These are phyloP conservation scores for Mollisia scopiformis DNA, from an alignment of 2,329 filamentous ascomycete species.

Conservation along the genomic window DNA sequence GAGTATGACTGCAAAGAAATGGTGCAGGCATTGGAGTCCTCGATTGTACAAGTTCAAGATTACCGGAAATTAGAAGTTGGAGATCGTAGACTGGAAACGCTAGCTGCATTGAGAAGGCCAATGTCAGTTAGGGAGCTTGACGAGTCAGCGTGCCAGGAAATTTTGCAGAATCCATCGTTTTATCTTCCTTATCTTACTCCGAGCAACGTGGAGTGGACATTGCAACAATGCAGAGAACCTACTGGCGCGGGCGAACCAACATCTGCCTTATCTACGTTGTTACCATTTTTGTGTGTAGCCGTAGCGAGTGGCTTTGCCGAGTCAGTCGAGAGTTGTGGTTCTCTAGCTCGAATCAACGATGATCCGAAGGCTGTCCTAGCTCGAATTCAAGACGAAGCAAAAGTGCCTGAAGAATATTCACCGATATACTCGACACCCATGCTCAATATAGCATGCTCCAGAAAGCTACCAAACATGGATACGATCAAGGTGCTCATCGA, in stretches of 20 bases:
- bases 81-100: no score
- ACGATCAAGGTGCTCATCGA: constrained; percentile 40
- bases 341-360: constrained; percentile 1
- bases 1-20: constrained; percentile 8
- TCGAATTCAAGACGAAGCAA: not conserved
- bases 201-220: constrained; percentile 8
- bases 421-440: constrained; percentile 2
- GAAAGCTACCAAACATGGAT: constrained; percentile 39
- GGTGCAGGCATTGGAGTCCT: constrained; percentile 8
- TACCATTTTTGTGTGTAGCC: no score
- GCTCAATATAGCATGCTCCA: constrained; percentile 33
- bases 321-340: not conserved
- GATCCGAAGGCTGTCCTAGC: constrained; percentile 1
- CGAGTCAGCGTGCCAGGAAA: no score
- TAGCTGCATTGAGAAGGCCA: not conserved
- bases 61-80: no score
- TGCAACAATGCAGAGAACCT: not conserved
- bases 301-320: not conserved
- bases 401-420: constrained; percentile 9
- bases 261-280: no score
- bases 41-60: not conserved
- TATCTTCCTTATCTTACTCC: not conserved
- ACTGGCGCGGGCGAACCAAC: no score
- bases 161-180: not conserved
- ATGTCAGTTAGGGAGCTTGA: not conserved